Base-by-base conservation (phyloP, 306 rosid species). In the Cucumis hystrix region DNA sequence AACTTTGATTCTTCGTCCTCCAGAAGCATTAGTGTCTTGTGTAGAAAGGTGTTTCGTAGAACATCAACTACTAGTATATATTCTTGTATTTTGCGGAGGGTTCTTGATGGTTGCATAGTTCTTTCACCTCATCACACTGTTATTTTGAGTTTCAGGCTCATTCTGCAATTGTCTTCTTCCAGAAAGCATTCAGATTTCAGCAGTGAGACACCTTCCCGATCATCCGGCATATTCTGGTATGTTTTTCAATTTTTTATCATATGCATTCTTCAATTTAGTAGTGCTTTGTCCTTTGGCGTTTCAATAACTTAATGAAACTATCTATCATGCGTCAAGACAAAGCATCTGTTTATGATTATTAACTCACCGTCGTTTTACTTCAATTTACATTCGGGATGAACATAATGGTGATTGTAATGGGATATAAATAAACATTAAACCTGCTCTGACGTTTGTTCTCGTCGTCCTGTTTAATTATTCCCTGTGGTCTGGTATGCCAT, bases 141-240 rank as follows among this genome's bases (percentile, higher is more conserved):
- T 41, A 17, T 82, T 80, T 83, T 61, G 79, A 60, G 73, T 86
- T 80, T 82, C 92, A 92, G 99, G 98, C 86, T 91, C 99, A 80
- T 91, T 89, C 85, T 96, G 99, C 86, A 89, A 91, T 75, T 96
- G 99, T 89, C 92, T 96, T 81, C 94, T 91, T 57, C 99, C 99
- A 52, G 97, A 91, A 79, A 88, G 83, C 87, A 85, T 96, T 79
- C 97, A 92, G 77, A 87, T 86, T 68, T 61, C 87, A 68, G 96
- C 99, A 54, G 92, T 91, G 79, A 84, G 89, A 80, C 96, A 88
- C 87, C 90, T 87, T 83, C 92, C 98, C 1, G 96, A 89, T 67
- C 90, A 62, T 82, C 87, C 88, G 23, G n/a, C 87, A 65, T 83
- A 82, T 83, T 79, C 97, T 64, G 96, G 98, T 96, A 80, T 77